A percentile compares a stretch with the other conserved stretches of the same genome.
phyloP scores from a whole-genome alignment of 129 eudicot genomes.

The Chrysanthemum seticuspe region DNA sequence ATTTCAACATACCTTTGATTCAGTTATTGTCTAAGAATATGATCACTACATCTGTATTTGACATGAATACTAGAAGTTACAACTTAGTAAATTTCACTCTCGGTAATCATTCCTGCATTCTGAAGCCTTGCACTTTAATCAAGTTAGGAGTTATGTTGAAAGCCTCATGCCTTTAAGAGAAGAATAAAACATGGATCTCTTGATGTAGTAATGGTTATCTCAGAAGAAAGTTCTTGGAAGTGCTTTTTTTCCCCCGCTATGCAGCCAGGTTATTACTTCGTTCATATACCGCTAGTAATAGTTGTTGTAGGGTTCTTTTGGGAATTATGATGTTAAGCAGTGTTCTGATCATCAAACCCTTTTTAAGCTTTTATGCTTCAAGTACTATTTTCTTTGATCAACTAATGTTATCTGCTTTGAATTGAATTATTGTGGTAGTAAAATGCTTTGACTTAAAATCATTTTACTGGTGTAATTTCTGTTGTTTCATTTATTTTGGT shows the following conservation, averaged over 20 bases:
- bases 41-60: not conserved
- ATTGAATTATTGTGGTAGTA: not conserved
- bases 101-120: not conserved
- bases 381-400: not conserved
- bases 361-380: no score
- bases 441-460: not conserved
- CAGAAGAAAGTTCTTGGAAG: not conserved
- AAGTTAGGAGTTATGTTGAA: slow-evolving; percentile 5
- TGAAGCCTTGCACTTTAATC: not conserved
- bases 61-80: not conserved
- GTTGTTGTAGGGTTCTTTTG: not conserved
- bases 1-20: no score
- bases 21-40: not conserved
- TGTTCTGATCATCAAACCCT: not conserved
- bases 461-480: no score
- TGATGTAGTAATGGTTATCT: not conserved
- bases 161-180: slow-evolving; percentile 4
- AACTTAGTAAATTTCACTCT: not conserved
- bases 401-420: not conserved
- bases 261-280: not conserved
- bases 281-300: not conserved
- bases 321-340: not conserved
- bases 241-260: not conserved
- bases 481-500: no score
- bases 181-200: not conserved